Base-by-base conservation (phyloP, 306 rosid genomes). In the Hippophae rhamnoides region DNA sequence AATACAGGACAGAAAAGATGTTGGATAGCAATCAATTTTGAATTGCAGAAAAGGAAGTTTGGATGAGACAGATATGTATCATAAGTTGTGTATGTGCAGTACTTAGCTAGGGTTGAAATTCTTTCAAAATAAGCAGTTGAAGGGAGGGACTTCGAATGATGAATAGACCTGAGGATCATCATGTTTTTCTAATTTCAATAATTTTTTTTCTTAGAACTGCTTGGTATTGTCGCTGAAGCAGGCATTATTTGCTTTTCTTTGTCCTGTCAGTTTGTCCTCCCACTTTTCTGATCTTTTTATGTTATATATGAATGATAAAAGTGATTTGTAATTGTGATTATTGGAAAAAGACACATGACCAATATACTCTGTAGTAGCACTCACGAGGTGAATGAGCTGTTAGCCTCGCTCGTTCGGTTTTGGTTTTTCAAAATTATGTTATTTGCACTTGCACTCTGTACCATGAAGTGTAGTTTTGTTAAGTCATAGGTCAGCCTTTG, bases 61-160 rank as follows among this genome's bases (percentile, higher is more conserved):
- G 66, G 71, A 75, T 67, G 67, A 68, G 79, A 70, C 80, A 67
- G 61, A 73, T 45, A 74, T 90, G 94, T 90, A 90, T 74, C 79
- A 90, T 87, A 85, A 76, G 70, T 31, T 31, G 38, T 31, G 38
- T 65, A 86, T 80, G 89, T 79, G 90, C 78, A 76, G 75, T 77
- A 68, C 38, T 64, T 80, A 84, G 94, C 60, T 78, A 89, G 90
- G 82, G 76, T 56, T 82, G 82, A 85, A 68, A 89, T 93, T 93
- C 99, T 93, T 93, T 81, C 71, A 75, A 60, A 68, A 81, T 83
- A 83, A 80, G 72, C 73, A 81, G 83, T 68, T 56, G 26, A 83
- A 62, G 79, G 72, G 77, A 68, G 38, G 5, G 38, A 31, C 60
- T 80, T 78, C 69, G 77, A 78, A 70, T 81, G 75, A 31, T 31